phyloP scores from a whole-genome alignment of 495 filamentous ascomycete genomes.

The Neurospora africana region DNA sequence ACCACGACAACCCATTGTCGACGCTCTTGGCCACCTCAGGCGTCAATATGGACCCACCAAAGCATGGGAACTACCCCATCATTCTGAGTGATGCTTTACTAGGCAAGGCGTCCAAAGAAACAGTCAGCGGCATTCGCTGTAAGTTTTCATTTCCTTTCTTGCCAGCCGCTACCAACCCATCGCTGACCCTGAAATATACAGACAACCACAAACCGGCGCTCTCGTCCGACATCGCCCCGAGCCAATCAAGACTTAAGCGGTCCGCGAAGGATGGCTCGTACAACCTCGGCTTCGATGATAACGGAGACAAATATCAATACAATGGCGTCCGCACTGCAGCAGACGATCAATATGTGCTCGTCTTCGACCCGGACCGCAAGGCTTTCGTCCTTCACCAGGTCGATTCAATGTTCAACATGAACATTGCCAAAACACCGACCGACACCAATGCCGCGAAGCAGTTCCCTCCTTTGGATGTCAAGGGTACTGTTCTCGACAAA shows the following conservation, averaged over 20 bases:
- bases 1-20: background rate
- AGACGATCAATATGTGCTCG: conserved; percentile 43
- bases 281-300: conserved; percentile 37
- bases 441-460: conserved; percentile 29
- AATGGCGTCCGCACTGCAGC: conserved; percentile 36
- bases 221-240: conserved; percentile 31
- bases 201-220: conserved; percentile 45
- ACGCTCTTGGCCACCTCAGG: conserved; percentile 17
- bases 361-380: conserved; percentile 43
- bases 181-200: conserved; percentile 13
- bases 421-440: conserved; percentile 35
- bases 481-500: background rate
- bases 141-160: conserved; percentile 10
- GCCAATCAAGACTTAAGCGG: conserved; percentile 37
- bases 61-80: conserved; percentile 42
- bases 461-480: conserved; percentile 31
- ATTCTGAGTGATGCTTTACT: conserved; percentile 45
- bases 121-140: conserved; percentile 44
- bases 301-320: conserved; percentile 40
- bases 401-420: conserved; percentile 51
- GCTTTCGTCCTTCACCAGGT: conserved; percentile 46
- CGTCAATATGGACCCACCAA: conserved; percentile 37
- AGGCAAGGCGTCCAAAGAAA: conserved; percentile 40
- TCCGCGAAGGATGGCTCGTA: conserved; percentile 31
- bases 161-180: background rate